Conservation (phyloP, 2,329 filamentous ascomycete genomes). For the Microcyclospora tardicrescens region DNA sequence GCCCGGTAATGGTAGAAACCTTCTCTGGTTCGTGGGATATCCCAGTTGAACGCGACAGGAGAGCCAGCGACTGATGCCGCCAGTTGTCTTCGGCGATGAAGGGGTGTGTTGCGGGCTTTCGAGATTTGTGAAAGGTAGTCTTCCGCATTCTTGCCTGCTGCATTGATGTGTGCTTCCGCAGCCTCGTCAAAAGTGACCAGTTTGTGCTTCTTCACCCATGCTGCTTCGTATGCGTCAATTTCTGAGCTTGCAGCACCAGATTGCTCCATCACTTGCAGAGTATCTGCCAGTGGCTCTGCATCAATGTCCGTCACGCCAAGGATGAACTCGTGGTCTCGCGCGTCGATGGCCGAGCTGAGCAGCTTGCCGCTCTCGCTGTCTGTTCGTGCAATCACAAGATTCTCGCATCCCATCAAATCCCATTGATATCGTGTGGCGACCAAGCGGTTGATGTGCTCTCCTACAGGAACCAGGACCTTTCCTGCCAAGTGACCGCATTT, state of each 20-base stretch:
- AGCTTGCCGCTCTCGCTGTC: conserved; percentile 91
- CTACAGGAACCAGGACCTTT: conserved; percentile 85
- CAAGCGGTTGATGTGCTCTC: conserved; percentile 92
- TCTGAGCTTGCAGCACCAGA: conserved; percentile 63
- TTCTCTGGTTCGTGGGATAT: conserved; percentile 83
- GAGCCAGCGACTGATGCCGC: conserved; percentile 53
- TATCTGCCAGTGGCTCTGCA: conserved; percentile 73
- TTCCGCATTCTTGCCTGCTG: conserved; percentile 16
- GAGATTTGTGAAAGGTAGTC: conserved; percentile 22
- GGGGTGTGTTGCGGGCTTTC: conserved; percentile 58
- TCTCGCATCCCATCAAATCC: conserved; percentile 96
- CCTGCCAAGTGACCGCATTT: conserved; percentile 95
- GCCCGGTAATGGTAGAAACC: conserved; percentile 85
- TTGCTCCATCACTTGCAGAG: conserved; percentile 78
- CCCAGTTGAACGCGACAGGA: conserved; percentile 75
- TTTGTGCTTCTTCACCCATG: conserved; percentile 77
- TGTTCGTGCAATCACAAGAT: conserved; percentile 84
- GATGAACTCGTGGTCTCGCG: conserved; percentile 94
- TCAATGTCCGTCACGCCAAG: conserved; percentile 65
- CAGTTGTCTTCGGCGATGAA: conserved; percentile 62
- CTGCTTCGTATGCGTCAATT: conserved; percentile 73
- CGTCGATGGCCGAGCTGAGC: conserved; percentile 80
- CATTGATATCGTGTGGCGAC: conserved; percentile 90
- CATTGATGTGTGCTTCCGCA: conserved; percentile 30
- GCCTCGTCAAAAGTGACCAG: conserved; percentile 83